A percentile compares a stretch with the other conserved stretches of the same genome.
Evolutionary conservation across 2,329 filamentous ascomycete species (phyloP).

Genomic region (Phaeosphaeria sp.): DNA sequence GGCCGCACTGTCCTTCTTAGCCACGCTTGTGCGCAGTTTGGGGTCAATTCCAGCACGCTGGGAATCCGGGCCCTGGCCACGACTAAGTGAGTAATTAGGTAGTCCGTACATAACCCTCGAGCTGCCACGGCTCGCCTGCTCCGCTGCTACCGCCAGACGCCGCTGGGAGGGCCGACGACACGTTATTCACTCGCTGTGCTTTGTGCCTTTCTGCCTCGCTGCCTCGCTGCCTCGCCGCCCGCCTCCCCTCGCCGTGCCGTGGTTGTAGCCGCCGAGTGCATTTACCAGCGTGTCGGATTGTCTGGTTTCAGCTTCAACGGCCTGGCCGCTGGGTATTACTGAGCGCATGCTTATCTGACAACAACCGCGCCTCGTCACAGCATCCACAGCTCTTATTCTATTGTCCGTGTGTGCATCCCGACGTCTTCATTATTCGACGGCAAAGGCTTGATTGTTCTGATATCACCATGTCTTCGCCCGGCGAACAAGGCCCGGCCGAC

Average conservation of each 20-base stretch:
- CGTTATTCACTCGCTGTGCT: slow-evolving; percentile 1
- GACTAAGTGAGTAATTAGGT: too few species aligned
- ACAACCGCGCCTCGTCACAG: slow-evolving; percentile 1
- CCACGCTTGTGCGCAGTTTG: slow-evolving; percentile 37
- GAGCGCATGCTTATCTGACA: slow-evolving; percentile 35
- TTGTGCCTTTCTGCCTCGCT: too few species aligned
- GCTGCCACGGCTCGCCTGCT: slow-evolving; percentile 17
- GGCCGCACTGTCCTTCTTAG: slow-evolving; percentile 26
- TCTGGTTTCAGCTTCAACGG: slow-evolving; percentile 37
- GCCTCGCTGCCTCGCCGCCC: not conserved
- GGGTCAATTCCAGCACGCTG: slow-evolving; percentile 36
- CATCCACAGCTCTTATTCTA: not conserved
- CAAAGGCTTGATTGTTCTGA: not conserved
- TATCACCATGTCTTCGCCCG: slow-evolving; percentile 36
- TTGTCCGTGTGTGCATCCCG: not conserved
- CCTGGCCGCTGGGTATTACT: slow-evolving; percentile 28
- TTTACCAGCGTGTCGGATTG: slow-evolving; percentile 29
- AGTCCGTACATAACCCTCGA: slow-evolving; percentile 31
- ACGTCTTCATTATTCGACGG: not conserved
- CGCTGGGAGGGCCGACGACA: slow-evolving; percentile 9
- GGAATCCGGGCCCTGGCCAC: slow-evolving; percentile 28
- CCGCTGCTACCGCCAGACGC: slow-evolving; percentile 17
- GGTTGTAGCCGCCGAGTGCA: slow-evolving; percentile 6
- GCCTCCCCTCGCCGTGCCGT: not conserved
- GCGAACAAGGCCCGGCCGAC: slow-evolving; percentile 19